Evolutionary conservation across 306 rosid genomes (phyloP).

Genomic region (Vigna trinervia): DNA sequence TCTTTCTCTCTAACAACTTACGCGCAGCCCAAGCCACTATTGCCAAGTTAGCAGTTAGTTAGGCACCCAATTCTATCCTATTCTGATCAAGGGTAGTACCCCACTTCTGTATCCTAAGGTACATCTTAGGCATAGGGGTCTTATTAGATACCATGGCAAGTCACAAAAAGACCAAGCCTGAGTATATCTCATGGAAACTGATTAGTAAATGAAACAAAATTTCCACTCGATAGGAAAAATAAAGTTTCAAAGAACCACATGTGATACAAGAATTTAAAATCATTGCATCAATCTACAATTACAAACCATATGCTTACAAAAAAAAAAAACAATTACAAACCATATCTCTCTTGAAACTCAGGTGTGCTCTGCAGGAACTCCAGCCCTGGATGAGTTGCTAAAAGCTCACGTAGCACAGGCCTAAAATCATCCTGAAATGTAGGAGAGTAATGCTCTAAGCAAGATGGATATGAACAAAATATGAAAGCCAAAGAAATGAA

Average conservation of each 20-base stretch:
- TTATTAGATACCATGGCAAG: neutral
- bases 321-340: constrained; percentile 57
- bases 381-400: constrained; percentile 94
- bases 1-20: too few relatives aligned
- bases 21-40: too few relatives aligned
- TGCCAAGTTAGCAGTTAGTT: too few relatives aligned
- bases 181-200: constrained; percentile 22
- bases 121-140: too few relatives aligned
- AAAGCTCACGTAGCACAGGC: constrained; percentile 89
- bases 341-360: constrained; percentile 99
- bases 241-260: constrained; percentile 19
- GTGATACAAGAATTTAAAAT: constrained; percentile 34
- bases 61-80: too few relatives aligned
- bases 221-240: neutral
- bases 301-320: constrained; percentile 47
- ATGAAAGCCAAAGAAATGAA: constrained; percentile 37
- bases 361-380: constrained; percentile 98
- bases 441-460: constrained; percentile 43
- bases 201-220: constrained; percentile 16
- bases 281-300: constrained; percentile 34
- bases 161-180: constrained; percentile 13
- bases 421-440: constrained; percentile 88
- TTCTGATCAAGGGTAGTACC: too few relatives aligned
- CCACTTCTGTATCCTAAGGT: too few relatives aligned
- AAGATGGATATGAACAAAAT: constrained; percentile 5